Evolutionary conservation across 768 basidiomycete species (phyloP).

Genomic region (Lactifluus hygrophoroides): DNA sequence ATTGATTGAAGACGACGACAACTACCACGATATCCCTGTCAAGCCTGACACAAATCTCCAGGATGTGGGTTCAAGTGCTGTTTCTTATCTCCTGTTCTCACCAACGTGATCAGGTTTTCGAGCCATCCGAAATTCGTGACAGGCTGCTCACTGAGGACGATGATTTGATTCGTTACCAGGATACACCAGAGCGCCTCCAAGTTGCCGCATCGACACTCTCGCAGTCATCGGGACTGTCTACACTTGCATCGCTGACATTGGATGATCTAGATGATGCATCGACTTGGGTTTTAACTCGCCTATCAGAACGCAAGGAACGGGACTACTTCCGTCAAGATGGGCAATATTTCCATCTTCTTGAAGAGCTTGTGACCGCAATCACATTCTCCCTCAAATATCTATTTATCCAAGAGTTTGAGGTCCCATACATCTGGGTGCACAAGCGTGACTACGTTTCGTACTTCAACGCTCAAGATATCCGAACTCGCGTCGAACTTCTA

Average conservation of each 20-base stretch:
- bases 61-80: conserved; percentile 47
- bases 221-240: conserved; percentile 46
- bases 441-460: conserved; percentile 85
- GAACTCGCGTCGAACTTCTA: conserved; percentile 62
- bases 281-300: conserved; percentile 76
- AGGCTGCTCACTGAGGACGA: conserved; percentile 89
- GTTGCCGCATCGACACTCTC: conserved; percentile 82
- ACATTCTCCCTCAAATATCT: conserved; percentile 70
- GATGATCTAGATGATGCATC: conserved; percentile 75
- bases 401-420: conserved; percentile 85
- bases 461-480: conserved; percentile 60
- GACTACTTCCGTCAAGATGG: conserved; percentile 68
- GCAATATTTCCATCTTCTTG: conserved; percentile 47
- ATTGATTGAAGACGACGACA: conserved; percentile 68
- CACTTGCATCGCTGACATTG: conserved; percentile 56
- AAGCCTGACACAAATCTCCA: conserved; percentile 77
- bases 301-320: conserved; percentile 61
- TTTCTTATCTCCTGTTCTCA: conserved; percentile 10
- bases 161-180: conserved; percentile 80
- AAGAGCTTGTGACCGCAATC: conserved; percentile 70
- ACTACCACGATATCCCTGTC: conserved; percentile 39
- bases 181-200: conserved; percentile 95
- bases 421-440: conserved; percentile 92
- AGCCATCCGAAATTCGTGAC: conserved; percentile 90
- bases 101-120: conserved; percentile 66